phyloP scores from a whole-genome alignment of 768 basidiomycete species.

The Gyrodon lividus region DNA sequence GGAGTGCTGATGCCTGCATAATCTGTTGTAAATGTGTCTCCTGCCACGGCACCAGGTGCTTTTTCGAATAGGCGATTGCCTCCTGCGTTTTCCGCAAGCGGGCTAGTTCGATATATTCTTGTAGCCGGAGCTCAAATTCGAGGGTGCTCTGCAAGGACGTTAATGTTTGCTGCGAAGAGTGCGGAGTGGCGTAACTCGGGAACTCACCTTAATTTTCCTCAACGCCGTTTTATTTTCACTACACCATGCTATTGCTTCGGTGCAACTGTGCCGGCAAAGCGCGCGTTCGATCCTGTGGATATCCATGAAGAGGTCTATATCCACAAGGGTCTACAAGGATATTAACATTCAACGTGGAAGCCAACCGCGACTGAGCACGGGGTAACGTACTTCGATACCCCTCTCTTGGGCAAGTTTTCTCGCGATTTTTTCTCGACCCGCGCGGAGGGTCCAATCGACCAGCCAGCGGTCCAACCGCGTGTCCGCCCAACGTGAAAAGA shows the following conservation, averaged over 20 bases:
- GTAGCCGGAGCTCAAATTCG: constrained; percentile 93
- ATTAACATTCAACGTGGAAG: constrained; percentile 17
- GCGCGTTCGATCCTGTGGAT: constrained; percentile 85
- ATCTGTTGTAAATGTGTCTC: constrained; percentile 80
- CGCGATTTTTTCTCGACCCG: constrained; percentile 77
- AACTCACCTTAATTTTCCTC: constrained; percentile 79
- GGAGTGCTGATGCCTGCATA: constrained; percentile 67
- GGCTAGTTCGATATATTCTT: constrained; percentile 94
- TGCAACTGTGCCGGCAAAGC: constrained; percentile 69
- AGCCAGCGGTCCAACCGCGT: constrained; percentile 84
- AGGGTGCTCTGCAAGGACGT: constrained; percentile 70
- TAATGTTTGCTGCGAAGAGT: constrained; percentile 15
- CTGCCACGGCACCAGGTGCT: constrained; percentile 79
- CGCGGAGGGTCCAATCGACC: constrained; percentile 88
- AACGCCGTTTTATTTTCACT: constrained; percentile 93
- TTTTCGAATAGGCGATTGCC: constrained; percentile 83
- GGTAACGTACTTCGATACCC: constrained; percentile 68
- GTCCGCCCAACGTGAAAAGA: constrained; percentile 76
- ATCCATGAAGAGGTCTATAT: constrained; percentile 89
- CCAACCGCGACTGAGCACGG: constrained; percentile 15
- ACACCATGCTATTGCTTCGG: constrained; percentile 93
- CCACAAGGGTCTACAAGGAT: constrained; percentile 68
- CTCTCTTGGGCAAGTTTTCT: constrained; percentile 71
- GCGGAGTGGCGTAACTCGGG: constrained; percentile 8
- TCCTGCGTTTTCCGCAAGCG: constrained; percentile 61